Percentiles rank a stretch among this genome's conserved stretches.
Evolutionary conservation across 2,329 filamentous ascomycete species (phyloP).

Genomic region (Didymella exigua): DNA sequence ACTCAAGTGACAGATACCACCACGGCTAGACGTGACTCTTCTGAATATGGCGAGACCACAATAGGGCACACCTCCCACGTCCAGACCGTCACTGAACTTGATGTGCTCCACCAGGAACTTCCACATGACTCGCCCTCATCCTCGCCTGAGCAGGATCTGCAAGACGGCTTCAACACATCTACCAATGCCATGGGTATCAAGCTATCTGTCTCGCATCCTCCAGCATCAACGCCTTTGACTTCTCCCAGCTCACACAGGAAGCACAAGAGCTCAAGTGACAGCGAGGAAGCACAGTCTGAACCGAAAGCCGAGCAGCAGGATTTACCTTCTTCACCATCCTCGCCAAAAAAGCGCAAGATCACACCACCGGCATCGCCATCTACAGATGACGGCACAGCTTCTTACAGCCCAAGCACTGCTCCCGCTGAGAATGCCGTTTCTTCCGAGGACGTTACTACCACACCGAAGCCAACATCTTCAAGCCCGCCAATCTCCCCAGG

Average conservation of each 20-base stretch:
- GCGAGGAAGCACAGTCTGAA: not conserved
- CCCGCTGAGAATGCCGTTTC: not conserved
- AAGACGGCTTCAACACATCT: not conserved
- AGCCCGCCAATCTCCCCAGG: not conserved
- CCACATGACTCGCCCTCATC: not conserved
- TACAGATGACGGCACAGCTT: not conserved
- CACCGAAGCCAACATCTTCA: not conserved
- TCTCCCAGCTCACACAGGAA: not conserved
- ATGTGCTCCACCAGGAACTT: not conserved
- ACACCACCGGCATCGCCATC: not conserved
- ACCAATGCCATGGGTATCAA: not conserved
- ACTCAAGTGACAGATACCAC: not conserved
- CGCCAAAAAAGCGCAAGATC: not conserved
- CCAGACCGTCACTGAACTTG: not conserved
- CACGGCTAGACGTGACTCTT: not conserved
- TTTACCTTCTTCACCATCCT: not conserved
- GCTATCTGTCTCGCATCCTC: not conserved
- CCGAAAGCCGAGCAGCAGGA: not conserved
- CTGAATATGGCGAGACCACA: not conserved
- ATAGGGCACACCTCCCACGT: not conserved
- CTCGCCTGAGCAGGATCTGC: not conserved
- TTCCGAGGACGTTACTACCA: not conserved
- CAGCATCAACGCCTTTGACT: not conserved
- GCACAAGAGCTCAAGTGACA: not conserved
- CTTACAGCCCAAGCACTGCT: not conserved